Base-by-base conservation (phyloP, 2,329 filamentous ascomycete genomes). In the Xylariaceae sp. region DNA sequence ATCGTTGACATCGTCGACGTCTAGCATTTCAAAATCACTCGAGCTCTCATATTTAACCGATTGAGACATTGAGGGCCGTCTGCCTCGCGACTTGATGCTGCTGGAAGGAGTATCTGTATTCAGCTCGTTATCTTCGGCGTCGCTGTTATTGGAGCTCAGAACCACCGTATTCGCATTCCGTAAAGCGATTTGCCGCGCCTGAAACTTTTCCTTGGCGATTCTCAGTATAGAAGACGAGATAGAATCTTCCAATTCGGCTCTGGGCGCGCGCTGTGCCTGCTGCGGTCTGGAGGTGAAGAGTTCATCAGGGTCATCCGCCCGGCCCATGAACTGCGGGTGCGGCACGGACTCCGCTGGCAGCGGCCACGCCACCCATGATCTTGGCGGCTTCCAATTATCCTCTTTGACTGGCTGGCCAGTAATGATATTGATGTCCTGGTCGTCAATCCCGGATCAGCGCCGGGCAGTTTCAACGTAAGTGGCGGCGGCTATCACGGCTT, bases 351-450 rank as follows among this genome's bases (percentile, higher is more conserved):
- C 74, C 3, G 82, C 77, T 17, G 79, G 79, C 68, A 95, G 72
- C 3, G 93, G 93, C 93, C 93, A 97, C 0, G 92, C 89, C 15
- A 89, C 90, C 92, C 93, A 97, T 3, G 71, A 64, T 60, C 81
- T 83, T 0, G 82, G 78, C 1, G 82, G 82, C 3, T 72, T 72
- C 80, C 83, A 86, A 50, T 74, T 65, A 2, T 69, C 66, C 13
- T 64, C 59, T 18, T 60, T 58, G 23, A 72, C 64, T 15, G 56
- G 60, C 11, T 65, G 60, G 2, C 70, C 69, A 1, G 70, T 72
- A 35, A 55, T 62, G n/a, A 57, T 62, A 55, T 73, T 65, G 53
- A 71, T 59, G 51, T 71, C 69, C 71, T 72, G 37, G 2, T 35
- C 18, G 45, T 37, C 35, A 35, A 17, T 51, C 50, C 17, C n/a